Percentiles rank a stretch among this genome's conserved stretches.
Conservation (phyloP, 306 rosid species). For the Cucumis cinereus region DNA sequence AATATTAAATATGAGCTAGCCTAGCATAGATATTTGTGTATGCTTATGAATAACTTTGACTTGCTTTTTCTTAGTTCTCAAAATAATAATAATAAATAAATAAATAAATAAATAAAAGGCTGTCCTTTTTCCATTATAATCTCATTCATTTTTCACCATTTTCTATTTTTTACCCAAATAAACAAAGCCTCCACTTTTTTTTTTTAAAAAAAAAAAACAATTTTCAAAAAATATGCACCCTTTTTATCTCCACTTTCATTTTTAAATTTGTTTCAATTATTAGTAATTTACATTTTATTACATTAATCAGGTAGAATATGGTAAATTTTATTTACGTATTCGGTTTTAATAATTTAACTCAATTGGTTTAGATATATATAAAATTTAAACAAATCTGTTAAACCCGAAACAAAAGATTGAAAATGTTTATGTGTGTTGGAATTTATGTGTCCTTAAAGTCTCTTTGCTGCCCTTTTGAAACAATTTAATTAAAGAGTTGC, state of each 20-base stretch:
- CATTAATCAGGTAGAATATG: not conserved
- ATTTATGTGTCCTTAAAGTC: not conserved
- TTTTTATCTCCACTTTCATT: not conserved
- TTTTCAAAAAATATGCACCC: too few species aligned
- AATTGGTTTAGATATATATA: too few species aligned
- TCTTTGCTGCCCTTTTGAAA: not conserved
- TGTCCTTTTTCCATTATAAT: slow-evolving; percentile 14
- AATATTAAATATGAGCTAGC: not conserved
- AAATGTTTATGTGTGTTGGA: too few species aligned
- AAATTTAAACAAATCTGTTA: too few species aligned
- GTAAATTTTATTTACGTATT: not conserved
- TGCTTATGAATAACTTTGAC: slow-evolving; percentile 44
- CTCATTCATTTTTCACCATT: not conserved
- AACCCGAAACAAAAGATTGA: too few species aligned
- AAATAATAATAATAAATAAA: too few species aligned
- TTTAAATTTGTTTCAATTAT: not conserved
- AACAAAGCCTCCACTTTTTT: not conserved
- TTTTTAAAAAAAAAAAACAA: too few species aligned
- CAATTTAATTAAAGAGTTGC: not conserved
- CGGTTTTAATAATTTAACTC: too few species aligned
- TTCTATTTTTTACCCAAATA: too few species aligned
- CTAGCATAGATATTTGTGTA: slow-evolving; percentile 3
- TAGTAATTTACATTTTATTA: not conserved
- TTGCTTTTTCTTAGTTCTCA: slow-evolving; percentile 35
- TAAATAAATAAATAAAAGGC: too few species aligned